Evolutionary conservation across 2,329 filamentous ascomycete species (phyloP).

Genomic region (Bipolaris oryzae): DNA sequence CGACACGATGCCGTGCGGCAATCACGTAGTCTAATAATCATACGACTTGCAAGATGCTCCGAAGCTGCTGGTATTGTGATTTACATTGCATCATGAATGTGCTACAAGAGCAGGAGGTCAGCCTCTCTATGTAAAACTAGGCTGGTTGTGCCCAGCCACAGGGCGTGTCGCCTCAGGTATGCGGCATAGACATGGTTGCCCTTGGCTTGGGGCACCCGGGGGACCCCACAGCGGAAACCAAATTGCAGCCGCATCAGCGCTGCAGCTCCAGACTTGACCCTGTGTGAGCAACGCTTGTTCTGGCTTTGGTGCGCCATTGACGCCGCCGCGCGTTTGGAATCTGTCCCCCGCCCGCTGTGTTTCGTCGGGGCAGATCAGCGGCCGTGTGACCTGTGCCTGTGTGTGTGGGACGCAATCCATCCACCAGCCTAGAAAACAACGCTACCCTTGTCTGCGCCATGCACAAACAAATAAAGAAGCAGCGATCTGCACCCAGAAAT

Average conservation of each 20-base stretch:
- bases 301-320: background rate
- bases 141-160: background rate
- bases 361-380: background rate
- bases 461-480: background rate
- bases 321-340: background rate
- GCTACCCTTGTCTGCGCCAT: background rate
- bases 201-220: conserved; percentile 12
- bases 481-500: conserved; percentile 1
- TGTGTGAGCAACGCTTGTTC: conserved; percentile 1
- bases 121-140: background rate
- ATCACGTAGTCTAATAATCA: background rate
- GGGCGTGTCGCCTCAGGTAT: background rate
- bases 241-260: conserved; percentile 20
- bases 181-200: conserved; percentile 8
- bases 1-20: background rate
- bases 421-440: background rate
- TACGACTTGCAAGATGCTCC: background rate
- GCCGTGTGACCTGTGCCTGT: background rate
- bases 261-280: background rate
- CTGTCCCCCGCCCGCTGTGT: background rate
- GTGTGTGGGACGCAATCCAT: background rate
- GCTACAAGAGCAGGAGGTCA: background rate
- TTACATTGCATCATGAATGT: background rate
- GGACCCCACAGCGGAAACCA: conserved; percentile 16
- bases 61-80: background rate